Evolutionary conservation across 805 yeast species (phyloP).

Genomic region (Sugiyamaella smithiae): DNA sequence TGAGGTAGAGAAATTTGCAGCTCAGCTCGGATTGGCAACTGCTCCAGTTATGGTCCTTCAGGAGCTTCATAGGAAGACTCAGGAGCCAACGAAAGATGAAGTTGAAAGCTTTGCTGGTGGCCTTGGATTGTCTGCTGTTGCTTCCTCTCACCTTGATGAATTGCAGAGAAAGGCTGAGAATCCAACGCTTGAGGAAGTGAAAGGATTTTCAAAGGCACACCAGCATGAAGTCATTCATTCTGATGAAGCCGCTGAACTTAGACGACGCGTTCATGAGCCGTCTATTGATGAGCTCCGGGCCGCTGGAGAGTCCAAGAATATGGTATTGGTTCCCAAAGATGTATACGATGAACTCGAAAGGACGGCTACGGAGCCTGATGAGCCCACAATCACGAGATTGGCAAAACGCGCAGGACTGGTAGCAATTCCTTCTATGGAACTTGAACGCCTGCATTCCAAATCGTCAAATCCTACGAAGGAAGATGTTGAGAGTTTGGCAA

Average conservation of each 20-base stretch:
- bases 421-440: conserved; percentile 21
- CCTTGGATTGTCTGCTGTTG: conserved; percentile 18
- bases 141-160: conserved; percentile 17
- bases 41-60: conserved; percentile 36
- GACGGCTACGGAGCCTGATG: conserved; percentile 24
- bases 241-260: conserved; percentile 15
- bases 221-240: conserved; percentile 16
- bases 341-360: conserved; percentile 26
- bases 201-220: conserved; percentile 10
- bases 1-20: conserved; percentile 33
- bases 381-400: conserved; percentile 16
- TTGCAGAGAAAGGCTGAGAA: conserved; percentile 20
- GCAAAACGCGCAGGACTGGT: conserved; percentile 21
- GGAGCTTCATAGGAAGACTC: conserved; percentile 25
- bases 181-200: conserved; percentile 23
- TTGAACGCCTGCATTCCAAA: conserved; percentile 24
- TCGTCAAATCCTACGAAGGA: conserved; percentile 31
- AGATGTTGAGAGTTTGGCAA: conserved; percentile 29
- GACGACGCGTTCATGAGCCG: conserved; percentile 17
- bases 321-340: conserved; percentile 22
- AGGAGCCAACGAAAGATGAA: conserved; percentile 23
- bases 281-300: conserved; percentile 19
- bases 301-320: conserved; percentile 19
- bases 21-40: conserved; percentile 35
- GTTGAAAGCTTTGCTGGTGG: conserved; percentile 14